Percentiles rank a stretch among this genome's conserved stretches.
These are phyloP conservation scores for Nelumbo lutea DNA, from an alignment of 164 flowering plant species.

Conservation along the genomic window DNA sequence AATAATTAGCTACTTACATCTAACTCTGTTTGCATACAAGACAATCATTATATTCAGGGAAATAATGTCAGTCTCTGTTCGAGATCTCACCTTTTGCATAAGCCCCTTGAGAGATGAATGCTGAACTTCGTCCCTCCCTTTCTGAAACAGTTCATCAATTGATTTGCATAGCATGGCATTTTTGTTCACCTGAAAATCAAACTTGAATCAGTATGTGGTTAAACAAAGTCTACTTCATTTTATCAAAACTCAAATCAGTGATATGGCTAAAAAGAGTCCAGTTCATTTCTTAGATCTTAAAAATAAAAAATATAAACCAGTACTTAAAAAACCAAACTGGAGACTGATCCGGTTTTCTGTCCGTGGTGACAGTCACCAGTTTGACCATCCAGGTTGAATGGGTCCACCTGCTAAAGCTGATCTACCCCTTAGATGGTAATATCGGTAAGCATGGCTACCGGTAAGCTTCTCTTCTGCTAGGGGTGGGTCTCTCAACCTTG, in stretches of 20 bases:
- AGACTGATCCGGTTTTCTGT: too few species aligned
- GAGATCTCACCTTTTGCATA: slow-evolving; percentile 52
- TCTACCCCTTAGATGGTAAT: too few species aligned
- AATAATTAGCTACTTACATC: too few species aligned
- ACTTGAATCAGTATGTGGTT: background rate
- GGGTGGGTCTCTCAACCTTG: too few species aligned
- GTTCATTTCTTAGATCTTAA: background rate
- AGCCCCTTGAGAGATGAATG: slow-evolving; percentile 46
- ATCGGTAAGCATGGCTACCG: too few species aligned
- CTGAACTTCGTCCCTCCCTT: slow-evolving; percentile 49
- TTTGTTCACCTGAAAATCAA: slow-evolving; percentile 61
- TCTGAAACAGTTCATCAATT: slow-evolving; percentile 66
- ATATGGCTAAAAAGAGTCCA: background rate
- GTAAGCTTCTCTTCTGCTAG: too few species aligned
- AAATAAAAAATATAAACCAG: too few species aligned
- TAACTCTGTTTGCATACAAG: background rate
- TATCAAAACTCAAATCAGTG: background rate
- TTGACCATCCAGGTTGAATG: too few species aligned
- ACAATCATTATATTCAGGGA: background rate
- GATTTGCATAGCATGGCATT: slow-evolving; percentile 70
- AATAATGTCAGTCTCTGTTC: background rate
- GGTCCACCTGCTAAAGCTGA: too few species aligned
- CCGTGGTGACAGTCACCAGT: too few species aligned
- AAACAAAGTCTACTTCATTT: background rate
- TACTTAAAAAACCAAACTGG: too few species aligned